These are phyloP conservation scores for Myriosclerotinia duriaeana DNA, from an alignment of 2,329 filamentous ascomycete species.

Conservation along the genomic window DNA sequence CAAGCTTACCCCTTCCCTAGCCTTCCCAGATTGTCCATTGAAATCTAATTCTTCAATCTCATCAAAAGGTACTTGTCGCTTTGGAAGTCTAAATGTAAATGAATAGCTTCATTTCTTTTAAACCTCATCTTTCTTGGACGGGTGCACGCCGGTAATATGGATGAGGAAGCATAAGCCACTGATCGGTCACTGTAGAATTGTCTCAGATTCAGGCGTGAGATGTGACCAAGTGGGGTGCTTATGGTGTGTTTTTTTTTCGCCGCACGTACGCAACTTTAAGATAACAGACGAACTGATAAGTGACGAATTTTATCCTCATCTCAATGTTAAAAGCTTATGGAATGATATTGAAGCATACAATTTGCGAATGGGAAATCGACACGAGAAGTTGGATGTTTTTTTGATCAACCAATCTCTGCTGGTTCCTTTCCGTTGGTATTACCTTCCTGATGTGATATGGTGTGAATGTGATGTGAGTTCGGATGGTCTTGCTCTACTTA, in stretches of 20 bases:
- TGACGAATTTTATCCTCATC: constrained; percentile 2
- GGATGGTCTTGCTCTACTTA: neutral
- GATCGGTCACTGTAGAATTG: neutral
- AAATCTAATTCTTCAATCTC: neutral
- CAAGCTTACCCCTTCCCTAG: neutral
- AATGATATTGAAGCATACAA: no score
- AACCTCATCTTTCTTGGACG: neutral
- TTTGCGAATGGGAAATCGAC: neutral
- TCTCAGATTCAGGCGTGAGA: neutral
- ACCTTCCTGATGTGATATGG: neutral
- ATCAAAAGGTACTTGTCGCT: neutral
- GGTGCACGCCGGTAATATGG: neutral
- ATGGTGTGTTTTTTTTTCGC: neutral
- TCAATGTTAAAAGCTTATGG: neutral
- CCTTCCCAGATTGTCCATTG: neutral
- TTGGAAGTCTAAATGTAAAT: neutral
- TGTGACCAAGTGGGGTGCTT: neutral
- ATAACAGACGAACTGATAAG: neutral
- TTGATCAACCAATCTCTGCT: neutral
- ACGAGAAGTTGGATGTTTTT: neutral
- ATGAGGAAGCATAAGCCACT: constrained; percentile 1
- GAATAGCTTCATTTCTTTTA: neutral
- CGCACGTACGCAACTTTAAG: neutral
- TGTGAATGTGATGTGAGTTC: neutral
- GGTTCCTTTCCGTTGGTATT: neutral